A percentile compares a stretch with the other conserved stretches of the same genome.
Evolutionary conservation across 192 early-diverging fungal species (phyloP).

Genomic region (Podila verticillata): DNA sequence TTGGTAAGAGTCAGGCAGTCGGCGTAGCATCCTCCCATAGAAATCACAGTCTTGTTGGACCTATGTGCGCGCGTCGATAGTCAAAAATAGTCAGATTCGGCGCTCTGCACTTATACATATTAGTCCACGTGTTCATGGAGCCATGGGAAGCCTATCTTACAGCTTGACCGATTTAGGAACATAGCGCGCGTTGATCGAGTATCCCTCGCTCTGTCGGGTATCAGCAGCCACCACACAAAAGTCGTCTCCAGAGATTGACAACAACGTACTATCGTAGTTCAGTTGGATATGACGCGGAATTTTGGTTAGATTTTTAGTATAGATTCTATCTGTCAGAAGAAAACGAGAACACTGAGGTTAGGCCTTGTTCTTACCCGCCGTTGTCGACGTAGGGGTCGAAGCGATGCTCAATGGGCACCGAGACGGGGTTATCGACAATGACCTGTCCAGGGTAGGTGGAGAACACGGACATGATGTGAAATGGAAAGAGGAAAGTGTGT

Average conservation of each 20-base stretch:
- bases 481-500: not conserved
- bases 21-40: constrained; percentile 88
- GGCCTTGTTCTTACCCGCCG: constrained; percentile 61
- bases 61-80: constrained; percentile 33
- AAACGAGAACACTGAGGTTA: not conserved
- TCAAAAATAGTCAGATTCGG: not conserved
- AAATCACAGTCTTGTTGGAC: constrained; percentile 84
- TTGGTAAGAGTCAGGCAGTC: constrained; percentile 89
- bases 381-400: constrained; percentile 95
- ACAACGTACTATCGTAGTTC: constrained; percentile 49
- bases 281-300: not conserved
- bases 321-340: not conserved
- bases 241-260: constrained; percentile 96
- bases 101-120: too few species aligned
- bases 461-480: constrained; percentile 11
- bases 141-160: constrained; percentile 22
- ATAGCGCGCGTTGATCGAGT: constrained; percentile 94
- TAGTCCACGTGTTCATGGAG: not conserved
- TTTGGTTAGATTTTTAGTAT: not conserved
- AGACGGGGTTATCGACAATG: constrained; percentile 50
- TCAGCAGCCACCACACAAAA: constrained; percentile 95
- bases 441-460: constrained; percentile 51
- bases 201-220: constrained; percentile 94
- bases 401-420: constrained; percentile 58
- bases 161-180: constrained; percentile 91